These are phyloP conservation scores for Serpula lacrymans DNA, from an alignment of 768 basidiomycete genomes.

Conservation along the genomic window DNA sequence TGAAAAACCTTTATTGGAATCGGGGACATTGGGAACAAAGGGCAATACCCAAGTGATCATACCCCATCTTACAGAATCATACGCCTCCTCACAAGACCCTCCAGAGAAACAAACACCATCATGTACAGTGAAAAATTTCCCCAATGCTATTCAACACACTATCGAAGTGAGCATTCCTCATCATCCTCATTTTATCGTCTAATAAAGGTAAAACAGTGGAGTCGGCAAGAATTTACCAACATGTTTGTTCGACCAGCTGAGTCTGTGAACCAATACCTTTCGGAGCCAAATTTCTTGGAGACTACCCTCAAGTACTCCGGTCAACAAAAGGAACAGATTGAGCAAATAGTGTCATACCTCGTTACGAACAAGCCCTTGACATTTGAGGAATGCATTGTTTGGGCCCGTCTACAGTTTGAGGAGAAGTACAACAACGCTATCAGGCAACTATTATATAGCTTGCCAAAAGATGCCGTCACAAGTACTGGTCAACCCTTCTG, in stretches of 20 bases:
- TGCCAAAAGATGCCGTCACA: conserved; percentile 92
- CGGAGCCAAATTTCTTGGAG: conserved; percentile 94
- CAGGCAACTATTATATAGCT: conserved; percentile 85
- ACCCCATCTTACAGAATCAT: conserved; percentile 93
- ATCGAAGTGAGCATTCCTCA: conserved; percentile 68
- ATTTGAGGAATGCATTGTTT: conserved; percentile 95
- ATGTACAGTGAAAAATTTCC: conserved; percentile 99
- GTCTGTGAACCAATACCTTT: conserved; percentile 93
- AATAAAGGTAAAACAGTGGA: conserved; percentile 61
- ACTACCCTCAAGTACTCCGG: conserved; percentile 87
- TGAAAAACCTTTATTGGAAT: conserved; percentile 92
- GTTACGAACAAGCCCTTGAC: conserved; percentile 92
- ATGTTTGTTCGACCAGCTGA: conserved; percentile 93
- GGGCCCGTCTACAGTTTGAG: conserved; percentile 96
- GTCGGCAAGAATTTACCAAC: conserved; percentile 87
- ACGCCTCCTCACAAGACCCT: conserved; percentile 96
- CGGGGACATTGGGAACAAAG: conserved; percentile 97
- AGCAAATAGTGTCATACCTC: conserved; percentile 84
- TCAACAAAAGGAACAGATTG: conserved; percentile 85
- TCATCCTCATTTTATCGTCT: not conserved
- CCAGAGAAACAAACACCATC: conserved; percentile 97
- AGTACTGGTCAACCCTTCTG: conserved; percentile 96
- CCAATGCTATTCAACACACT: conserved; percentile 95
- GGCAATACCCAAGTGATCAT: conserved; percentile 96
- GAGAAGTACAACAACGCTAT: conserved; percentile 91